Evolutionary conservation across 2,329 filamentous ascomycete genomes (phyloP).

Genomic region (Paracamarosporium sp.): DNA sequence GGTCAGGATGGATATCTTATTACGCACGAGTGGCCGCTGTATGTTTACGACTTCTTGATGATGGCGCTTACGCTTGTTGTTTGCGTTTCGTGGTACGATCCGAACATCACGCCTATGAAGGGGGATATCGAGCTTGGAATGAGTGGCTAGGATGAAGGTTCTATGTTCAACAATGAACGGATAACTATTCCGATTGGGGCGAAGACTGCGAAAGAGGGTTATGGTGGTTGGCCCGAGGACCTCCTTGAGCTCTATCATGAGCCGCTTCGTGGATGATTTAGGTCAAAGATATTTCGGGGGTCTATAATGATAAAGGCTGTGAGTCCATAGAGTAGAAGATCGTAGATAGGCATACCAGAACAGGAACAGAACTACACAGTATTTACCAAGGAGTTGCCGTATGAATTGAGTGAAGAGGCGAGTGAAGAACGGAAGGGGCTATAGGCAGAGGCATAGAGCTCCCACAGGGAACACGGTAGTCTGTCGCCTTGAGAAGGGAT

Average conservation of each 20-base stretch:
- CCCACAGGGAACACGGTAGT: too few relatives aligned
- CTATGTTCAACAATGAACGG: neutral
- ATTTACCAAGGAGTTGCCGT: too few relatives aligned
- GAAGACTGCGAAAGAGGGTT: neutral
- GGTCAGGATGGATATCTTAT: constrained; percentile 20
- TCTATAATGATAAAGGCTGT: too few relatives aligned
- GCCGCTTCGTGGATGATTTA: neutral
- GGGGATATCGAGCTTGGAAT: constrained; percentile 8
- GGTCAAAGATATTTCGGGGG: neutral
- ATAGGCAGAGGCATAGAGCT: too few relatives aligned
- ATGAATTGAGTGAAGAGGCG: too few relatives aligned
- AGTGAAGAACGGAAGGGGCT: too few relatives aligned
- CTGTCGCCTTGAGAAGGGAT: too few relatives aligned
- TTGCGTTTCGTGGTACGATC: constrained; percentile 22
- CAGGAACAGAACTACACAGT: too few relatives aligned
- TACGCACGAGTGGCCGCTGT: constrained; percentile 21
- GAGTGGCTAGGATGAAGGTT: neutral
- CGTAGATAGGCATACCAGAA: too few relatives aligned
- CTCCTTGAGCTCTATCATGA: neutral
- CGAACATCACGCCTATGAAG: constrained; percentile 18
- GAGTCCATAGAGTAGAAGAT: too few relatives aligned
- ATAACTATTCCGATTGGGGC: neutral
- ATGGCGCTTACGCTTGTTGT: constrained; percentile 18
- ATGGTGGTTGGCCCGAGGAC: neutral
- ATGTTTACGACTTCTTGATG: constrained; percentile 22